A percentile compares a stretch with the other conserved stretches of the same genome.
phyloP scores from a whole-genome alignment of 352 stramenopile genomes.

The Pythium angustatum region DNA sequence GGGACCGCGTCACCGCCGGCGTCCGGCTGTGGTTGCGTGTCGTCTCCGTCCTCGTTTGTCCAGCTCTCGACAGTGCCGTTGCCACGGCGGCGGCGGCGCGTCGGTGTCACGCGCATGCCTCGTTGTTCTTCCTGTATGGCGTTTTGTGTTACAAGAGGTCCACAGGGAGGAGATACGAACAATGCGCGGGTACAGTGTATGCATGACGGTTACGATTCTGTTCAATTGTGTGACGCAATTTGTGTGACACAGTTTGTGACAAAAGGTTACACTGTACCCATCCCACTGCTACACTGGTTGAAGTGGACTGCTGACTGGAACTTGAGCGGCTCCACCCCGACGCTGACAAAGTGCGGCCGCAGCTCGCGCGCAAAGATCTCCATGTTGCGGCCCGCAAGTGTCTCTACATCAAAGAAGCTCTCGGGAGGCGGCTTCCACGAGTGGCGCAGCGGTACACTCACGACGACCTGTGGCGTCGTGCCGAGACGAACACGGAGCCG shows the following conservation, averaged over 20 bases:
- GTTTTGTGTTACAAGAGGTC: no score
- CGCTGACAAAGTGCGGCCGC: slow-evolving; percentile 54
- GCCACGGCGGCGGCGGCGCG: slow-evolving; percentile 23
- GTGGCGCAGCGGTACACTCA: slow-evolving; percentile 70
- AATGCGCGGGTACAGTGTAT: background rate
- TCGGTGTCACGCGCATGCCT: slow-evolving; percentile 17
- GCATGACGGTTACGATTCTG: background rate
- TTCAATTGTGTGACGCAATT: no score
- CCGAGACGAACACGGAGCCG: slow-evolving; percentile 38
- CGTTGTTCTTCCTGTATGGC: background rate
- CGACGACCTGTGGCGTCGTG: slow-evolving; percentile 37
- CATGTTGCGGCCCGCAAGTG: slow-evolving; percentile 25
- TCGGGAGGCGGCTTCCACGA: slow-evolving; percentile 79
- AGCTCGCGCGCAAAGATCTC: slow-evolving; percentile 77
- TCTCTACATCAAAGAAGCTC: slow-evolving; percentile 42
- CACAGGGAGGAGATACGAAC: no score
- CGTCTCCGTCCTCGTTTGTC: slow-evolving; percentile 8
- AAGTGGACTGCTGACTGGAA: slow-evolving; percentile 24
- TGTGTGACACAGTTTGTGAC: no score
- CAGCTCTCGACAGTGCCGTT: slow-evolving; percentile 20
- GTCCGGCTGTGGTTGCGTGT: background rate
- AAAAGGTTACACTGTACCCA: slow-evolving; percentile 20
- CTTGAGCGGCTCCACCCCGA: slow-evolving; percentile 61
- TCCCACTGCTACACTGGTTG: slow-evolving; percentile 3
- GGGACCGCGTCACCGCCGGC: background rate